These are phyloP conservation scores for Bruguiera hainesii DNA, from an alignment of 441 rosid genomes.

Conservation along the genomic window DNA sequence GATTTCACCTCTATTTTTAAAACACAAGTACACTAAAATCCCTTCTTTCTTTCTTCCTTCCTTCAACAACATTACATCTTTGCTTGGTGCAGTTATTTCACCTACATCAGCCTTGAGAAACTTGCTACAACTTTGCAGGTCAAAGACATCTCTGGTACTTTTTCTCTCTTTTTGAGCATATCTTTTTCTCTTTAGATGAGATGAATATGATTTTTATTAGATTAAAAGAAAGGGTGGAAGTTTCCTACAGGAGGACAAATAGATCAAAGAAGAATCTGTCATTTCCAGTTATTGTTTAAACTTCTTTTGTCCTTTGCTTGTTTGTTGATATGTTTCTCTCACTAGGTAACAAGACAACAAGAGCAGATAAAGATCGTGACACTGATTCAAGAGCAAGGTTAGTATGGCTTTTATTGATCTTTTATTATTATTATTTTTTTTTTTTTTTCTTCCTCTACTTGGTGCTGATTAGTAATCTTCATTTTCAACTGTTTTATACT, in stretches of 20 bases:
- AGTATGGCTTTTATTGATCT: slow-evolving; percentile 14
- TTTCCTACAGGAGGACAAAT: background rate
- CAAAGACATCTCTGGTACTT: slow-evolving; percentile 39
- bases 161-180: background rate
- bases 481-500: no score
- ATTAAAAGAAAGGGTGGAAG: background rate
- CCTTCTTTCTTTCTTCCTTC: background rate
- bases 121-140: slow-evolving; percentile 50
- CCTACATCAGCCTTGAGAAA: slow-evolving; percentile 73
- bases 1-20: background rate
- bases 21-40: background rate
- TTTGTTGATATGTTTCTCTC: background rate
- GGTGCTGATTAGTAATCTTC: background rate
- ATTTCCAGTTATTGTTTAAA: background rate
- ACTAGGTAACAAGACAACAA: slow-evolving; percentile 30
- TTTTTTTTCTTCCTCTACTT: background rate
- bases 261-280: background rate
- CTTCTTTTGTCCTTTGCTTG: background rate
- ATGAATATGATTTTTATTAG: background rate
- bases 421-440: background rate
- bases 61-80: background rate
- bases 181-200: background rate
- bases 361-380: slow-evolving; percentile 22
- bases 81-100: slow-evolving; percentile 57
- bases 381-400: slow-evolving; percentile 49